Evolutionary conservation across 2,329 filamentous ascomycete genomes (phyloP), one percentile per base, ranked within the genome.

Genomic region (Sphaerulina vaccinii): DNA sequence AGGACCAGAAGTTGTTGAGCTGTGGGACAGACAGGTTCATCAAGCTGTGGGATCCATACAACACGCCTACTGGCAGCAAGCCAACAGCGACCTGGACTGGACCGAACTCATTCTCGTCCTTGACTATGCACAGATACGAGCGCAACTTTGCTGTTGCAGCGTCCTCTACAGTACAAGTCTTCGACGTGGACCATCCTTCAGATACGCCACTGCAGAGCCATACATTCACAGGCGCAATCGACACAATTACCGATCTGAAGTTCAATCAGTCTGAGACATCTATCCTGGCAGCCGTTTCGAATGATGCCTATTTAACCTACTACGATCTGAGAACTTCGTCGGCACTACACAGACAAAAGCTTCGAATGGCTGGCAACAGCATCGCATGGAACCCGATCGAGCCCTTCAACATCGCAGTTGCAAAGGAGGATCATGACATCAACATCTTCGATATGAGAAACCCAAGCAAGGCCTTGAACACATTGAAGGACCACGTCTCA

Each of bases 221-320:
- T 11, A 80, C 83, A 56, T 96, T 91, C 90, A 92, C 92, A 3
- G 93, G 87, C 4, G 83, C 86, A 8, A 85, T 88, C 52, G 93
- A 96, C 70, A 97, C 93, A 3, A 93, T 97, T 71, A 95, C 84
- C 37, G 81, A 87, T 10, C 81, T 96, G 52, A 81, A 88, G 36
- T 95, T 97, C 76, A 99, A 97, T 73, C 87, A 95, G 68, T 87
- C 88, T 32, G 93, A 99, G 75, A 96, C 92, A 0, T 95, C 89
- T 0, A 83, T 99, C 37, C 76, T 99, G 23, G 93, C 85, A 6
- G 93, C 90, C 0, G 86, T 87, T 55, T 90, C 88, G 29, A 88
- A 85, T 8, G 93, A 99, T 68, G 83, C 92, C 57, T 88, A 87
- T 22, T 75, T 99, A 54, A 85, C 96, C 36, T 80, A 99, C 55